Evolutionary conservation across 2,329 filamentous ascomycete genomes (phyloP).

Genomic region (Aspergillus pseudoglaucus): DNA sequence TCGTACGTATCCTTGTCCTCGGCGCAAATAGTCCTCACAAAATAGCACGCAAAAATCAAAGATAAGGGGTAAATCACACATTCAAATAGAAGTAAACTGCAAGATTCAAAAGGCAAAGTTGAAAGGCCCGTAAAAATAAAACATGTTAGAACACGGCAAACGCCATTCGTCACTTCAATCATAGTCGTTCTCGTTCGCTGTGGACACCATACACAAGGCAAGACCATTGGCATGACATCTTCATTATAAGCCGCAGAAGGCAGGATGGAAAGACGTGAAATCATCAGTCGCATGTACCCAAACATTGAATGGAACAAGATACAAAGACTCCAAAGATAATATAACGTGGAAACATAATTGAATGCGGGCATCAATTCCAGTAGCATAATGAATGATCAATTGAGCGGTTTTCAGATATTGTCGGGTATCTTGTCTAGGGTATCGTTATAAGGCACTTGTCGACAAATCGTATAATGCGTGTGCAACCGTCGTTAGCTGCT

Average conservation of each 20-base stretch:
- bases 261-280: background rate
- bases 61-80: background rate
- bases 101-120: background rate
- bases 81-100: background rate
- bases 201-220: background rate
- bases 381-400: too few species aligned
- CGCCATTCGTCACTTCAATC: background rate
- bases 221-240: background rate
- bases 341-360: background rate
- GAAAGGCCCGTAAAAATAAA: background rate
- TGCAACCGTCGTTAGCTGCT: conserved; percentile 13
- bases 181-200: background rate
- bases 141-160: background rate
- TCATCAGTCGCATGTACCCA: background rate
- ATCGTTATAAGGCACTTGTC: conserved; percentile 1
- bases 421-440: background rate
- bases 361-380: background rate
- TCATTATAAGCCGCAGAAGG: background rate
- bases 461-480: conserved; percentile 1
- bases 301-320: background rate
- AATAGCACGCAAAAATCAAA: background rate
- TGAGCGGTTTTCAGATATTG: too few species aligned
- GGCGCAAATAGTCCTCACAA: too few species aligned
- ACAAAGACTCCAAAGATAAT: background rate
- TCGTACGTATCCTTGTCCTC: too few species aligned